These are phyloP conservation scores for Logfia minima DNA, from an alignment of 129 eudicot genomes.

Conservation along the genomic window DNA sequence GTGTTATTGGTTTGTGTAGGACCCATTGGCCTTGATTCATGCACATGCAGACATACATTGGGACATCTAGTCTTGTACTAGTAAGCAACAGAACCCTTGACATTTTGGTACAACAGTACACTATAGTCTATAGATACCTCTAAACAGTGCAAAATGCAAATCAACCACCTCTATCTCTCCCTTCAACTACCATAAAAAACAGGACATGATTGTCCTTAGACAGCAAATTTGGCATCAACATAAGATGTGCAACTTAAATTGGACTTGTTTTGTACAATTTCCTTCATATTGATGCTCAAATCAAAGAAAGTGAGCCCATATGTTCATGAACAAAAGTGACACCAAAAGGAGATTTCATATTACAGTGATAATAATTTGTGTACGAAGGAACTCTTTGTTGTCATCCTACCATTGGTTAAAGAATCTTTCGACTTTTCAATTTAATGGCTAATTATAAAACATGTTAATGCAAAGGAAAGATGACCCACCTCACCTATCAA, in stretches of 20 bases:
- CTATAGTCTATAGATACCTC: constrained; percentile 24
- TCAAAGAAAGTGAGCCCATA: neutral
- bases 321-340: neutral
- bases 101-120: constrained; percentile 24
- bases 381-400: constrained; percentile 28
- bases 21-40: constrained; percentile 42
- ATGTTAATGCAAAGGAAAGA: constrained; percentile 35
- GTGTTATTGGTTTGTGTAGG: constrained; percentile 32
- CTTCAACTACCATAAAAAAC: constrained; percentile 11
- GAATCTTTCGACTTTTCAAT: constrained; percentile 29
- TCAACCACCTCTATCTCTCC: neutral
- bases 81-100: constrained; percentile 23
- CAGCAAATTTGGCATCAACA: constrained; percentile 18
- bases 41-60: constrained; percentile 44
- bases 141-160: constrained; percentile 30
- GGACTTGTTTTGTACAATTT: neutral
- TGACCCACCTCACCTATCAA: constrained; percentile 38
- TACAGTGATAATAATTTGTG: constrained; percentile 15
- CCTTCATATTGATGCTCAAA: too few species aligned
- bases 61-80: constrained; percentile 36
- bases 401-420: constrained; percentile 20
- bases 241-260: constrained; percentile 13
- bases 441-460: constrained; percentile 36
- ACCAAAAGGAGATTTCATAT: neutral
- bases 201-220: constrained; percentile 33